Conservation (phyloP, 164 flowering plant species). For the Sextonia rubra region DNA sequence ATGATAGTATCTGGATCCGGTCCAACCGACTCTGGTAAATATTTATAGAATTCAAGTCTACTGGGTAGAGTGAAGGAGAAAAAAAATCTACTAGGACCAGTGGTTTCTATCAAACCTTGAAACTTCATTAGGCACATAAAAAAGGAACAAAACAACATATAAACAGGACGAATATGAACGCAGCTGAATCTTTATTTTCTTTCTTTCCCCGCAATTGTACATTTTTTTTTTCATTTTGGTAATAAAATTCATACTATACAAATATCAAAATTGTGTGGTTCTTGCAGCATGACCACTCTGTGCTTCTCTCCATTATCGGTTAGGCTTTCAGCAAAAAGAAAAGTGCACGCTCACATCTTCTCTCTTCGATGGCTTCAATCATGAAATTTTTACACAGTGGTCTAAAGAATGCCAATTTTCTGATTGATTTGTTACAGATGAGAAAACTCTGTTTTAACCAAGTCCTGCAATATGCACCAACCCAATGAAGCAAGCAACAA, state of each 20-base stretch:
- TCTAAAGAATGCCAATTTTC: neutral
- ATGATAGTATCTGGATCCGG: neutral
- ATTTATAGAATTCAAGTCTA: neutral
- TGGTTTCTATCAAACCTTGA: neutral
- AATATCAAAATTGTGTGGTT: slow-evolving; percentile 69
- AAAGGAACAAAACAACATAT: neutral
- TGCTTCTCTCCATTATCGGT: slow-evolving; percentile 20
- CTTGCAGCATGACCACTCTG: slow-evolving; percentile 22
- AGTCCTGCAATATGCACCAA: slow-evolving; percentile 22
- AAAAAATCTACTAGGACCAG: neutral
- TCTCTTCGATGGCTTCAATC: slow-evolving; percentile 5
- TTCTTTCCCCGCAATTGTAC: slow-evolving; percentile 37
- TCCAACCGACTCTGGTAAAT: neutral
- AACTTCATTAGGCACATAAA: neutral
- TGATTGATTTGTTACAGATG: neutral
- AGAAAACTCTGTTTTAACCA: slow-evolving; percentile 1
- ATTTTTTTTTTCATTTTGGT: slow-evolving; percentile 22
- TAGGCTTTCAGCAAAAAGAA: slow-evolving; percentile 24
- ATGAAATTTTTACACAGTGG: neutral
- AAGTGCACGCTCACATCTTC: slow-evolving; percentile 25
- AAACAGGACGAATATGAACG: slow-evolving; percentile 30
- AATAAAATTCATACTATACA: slow-evolving; percentile 43
- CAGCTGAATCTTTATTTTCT: slow-evolving; percentile 21
- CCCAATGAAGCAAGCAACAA: slow-evolving; percentile 19
- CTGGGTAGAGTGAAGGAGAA: neutral